Percentiles rank a stretch among this genome's conserved stretches.
These are phyloP conservation scores for Erythrophleum fordii DNA, from an alignment of 306 rosid genomes.

Conservation along the genomic window DNA sequence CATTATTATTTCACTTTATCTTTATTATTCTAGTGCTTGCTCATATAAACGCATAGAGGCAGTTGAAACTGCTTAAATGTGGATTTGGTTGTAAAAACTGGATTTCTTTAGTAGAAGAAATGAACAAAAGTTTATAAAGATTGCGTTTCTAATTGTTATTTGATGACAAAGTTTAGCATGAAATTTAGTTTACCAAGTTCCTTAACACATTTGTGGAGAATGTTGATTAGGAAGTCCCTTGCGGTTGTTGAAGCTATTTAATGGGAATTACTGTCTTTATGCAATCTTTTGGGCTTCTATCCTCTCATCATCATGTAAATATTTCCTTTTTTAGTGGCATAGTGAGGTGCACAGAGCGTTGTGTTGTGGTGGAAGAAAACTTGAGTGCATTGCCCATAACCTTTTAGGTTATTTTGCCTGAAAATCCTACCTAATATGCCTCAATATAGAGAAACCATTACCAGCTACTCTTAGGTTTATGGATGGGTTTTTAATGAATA, in stretches of 20 bases:
- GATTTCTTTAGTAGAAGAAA: constrained; percentile 12
- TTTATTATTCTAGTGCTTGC: constrained; percentile 8
- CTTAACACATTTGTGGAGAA: constrained; percentile 12
- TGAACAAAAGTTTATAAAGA: background rate
- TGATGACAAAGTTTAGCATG: constrained; percentile 2
- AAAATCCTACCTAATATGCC: background rate
- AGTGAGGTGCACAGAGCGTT: background rate
- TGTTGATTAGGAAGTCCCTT: constrained; percentile 14
- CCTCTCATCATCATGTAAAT: background rate
- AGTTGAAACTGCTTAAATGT: constrained; percentile 2
- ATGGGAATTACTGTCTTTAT: constrained; percentile 11
- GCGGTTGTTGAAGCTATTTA: constrained; percentile 15
- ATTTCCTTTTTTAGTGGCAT: constrained; percentile 12
- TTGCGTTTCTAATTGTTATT: constrained; percentile 11
- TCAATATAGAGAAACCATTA: background rate
- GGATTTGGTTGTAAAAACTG: constrained; percentile 31
- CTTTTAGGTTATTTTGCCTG: background rate
- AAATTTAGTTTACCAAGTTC: background rate
- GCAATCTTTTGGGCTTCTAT: background rate
- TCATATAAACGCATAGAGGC: background rate
- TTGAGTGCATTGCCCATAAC: background rate
- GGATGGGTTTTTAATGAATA: background rate
- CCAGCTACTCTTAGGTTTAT: background rate
- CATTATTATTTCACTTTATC: constrained; percentile 13
- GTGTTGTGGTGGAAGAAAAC: background rate